phyloP scores from a whole-genome alignment of 768 basidiomycete species.

The Tubosaeta sp. region DNA sequence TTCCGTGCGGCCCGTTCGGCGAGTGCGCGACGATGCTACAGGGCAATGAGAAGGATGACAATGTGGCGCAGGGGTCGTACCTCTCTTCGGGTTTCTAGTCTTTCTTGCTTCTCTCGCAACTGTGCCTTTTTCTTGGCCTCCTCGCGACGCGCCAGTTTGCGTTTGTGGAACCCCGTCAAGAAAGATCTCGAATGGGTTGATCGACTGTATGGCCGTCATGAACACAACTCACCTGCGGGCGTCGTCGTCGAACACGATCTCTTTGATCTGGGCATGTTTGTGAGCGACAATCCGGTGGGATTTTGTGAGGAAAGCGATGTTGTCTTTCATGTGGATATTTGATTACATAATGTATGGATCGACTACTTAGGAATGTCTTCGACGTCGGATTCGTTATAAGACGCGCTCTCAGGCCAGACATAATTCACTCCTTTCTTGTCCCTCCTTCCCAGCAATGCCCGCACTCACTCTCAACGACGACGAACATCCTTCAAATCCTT shows the following conservation, averaged over 20 bases:
- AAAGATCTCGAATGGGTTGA: slow-evolving; percentile 57
- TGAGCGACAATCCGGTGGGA: too few relatives aligned
- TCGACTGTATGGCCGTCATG: slow-evolving; percentile 16
- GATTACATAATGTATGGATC: slow-evolving; percentile 25
- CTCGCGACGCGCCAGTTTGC: slow-evolving; percentile 82
- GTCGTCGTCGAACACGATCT: slow-evolving; percentile 83
- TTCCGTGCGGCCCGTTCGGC: slow-evolving; percentile 76
- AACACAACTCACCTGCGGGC: slow-evolving; percentile 57
- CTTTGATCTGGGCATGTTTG: too few relatives aligned
- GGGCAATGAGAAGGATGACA: slow-evolving; percentile 10
- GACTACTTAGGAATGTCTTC: slow-evolving; percentile 8
- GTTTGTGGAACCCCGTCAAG: slow-evolving; percentile 90
- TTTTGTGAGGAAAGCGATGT: slow-evolving; percentile 35
- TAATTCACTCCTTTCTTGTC: slow-evolving; percentile 20
- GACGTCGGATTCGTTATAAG: slow-evolving; percentile 27
- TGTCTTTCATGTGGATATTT: slow-evolving; percentile 30
- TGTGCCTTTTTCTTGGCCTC: slow-evolving; percentile 68
- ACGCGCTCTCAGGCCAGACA: slow-evolving; percentile 33
- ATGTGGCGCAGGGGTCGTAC: slow-evolving; percentile 35
- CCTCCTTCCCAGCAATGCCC: slow-evolving; percentile 20
- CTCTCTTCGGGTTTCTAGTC: slow-evolving; percentile 72
- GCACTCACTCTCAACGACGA: slow-evolving; percentile 21
- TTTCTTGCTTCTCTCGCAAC: slow-evolving; percentile 73
- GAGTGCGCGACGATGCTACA: slow-evolving; percentile 72
- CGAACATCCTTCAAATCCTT: slow-evolving; percentile 8